These are phyloP conservation scores for Nannochloropsis oceanica DNA, from an alignment of 108 stramenopile genomes.

Conservation along the genomic window DNA sequence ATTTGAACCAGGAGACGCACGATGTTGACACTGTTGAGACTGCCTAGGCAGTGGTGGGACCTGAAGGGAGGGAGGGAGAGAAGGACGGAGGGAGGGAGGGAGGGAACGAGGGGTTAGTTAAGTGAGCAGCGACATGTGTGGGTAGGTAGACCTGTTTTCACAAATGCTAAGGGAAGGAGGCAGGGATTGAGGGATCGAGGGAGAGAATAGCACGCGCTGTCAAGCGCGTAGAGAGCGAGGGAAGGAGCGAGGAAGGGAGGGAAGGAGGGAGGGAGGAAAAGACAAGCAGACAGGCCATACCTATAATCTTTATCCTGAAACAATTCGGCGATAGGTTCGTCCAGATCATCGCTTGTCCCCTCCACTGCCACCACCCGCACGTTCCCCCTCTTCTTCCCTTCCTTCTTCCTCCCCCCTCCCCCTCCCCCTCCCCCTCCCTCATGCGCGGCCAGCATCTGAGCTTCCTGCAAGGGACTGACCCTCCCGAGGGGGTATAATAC, in stretches of 20 bases:
- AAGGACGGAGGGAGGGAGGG: background rate
- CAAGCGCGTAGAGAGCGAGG: no score
- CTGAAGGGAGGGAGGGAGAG: background rate
- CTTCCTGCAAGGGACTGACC: conserved; percentile 62
- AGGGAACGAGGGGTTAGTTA: background rate
- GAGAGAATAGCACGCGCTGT: no score
- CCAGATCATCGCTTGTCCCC: conserved; percentile 83
- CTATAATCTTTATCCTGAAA: background rate
- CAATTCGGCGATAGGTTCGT: conserved; percentile 45
- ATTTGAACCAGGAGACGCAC: conserved; percentile 64
- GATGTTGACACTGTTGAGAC: conserved; percentile 71
- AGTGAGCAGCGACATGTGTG: no score
- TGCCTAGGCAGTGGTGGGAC: background rate
- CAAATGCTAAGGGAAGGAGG: no score
- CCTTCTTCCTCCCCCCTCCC: background rate
- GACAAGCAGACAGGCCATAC: background rate
- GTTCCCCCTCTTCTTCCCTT: conserved; percentile 13
- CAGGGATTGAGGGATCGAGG: no score
- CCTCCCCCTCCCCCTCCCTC: background rate
- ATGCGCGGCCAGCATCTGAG: conserved; percentile 51
- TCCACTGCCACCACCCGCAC: conserved; percentile 57
- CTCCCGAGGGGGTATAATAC: conserved; percentile 68
- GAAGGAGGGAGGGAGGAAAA: background rate
- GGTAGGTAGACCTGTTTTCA: no score
- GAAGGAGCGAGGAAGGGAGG: background rate